phyloP scores from a whole-genome alignment of 345 rosid species.

The Euphorbia peplus region DNA sequence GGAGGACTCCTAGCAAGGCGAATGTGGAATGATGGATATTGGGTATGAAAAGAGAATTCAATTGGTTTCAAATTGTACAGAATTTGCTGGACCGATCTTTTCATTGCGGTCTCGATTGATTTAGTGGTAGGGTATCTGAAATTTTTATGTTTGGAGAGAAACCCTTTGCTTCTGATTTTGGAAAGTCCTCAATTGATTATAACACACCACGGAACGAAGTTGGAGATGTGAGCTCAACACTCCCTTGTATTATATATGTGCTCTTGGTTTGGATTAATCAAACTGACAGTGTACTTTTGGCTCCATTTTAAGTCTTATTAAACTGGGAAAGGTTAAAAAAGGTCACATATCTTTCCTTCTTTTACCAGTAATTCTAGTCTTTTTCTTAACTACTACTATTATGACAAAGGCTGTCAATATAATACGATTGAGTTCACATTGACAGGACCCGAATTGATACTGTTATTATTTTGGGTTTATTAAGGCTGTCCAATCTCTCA shows the following conservation, averaged over 20 bases:
- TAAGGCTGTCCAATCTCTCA: too few species aligned
- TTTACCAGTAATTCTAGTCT: too few species aligned
- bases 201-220: slow-evolving; percentile 18
- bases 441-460: too few species aligned
- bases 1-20: slow-evolving; percentile 58
- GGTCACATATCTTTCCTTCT: too few species aligned
- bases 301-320: too few species aligned
- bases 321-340: too few species aligned
- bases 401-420: too few species aligned
- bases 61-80: slow-evolving; percentile 27
- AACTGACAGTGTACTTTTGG: neutral
- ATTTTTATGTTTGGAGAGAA: slow-evolving; percentile 12
- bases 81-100: slow-evolving; percentile 2
- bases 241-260: slow-evolving; percentile 19
- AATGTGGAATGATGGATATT: slow-evolving; percentile 31
- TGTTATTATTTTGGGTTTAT: too few species aligned
- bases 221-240: slow-evolving; percentile 33
- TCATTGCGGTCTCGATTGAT: slow-evolving; percentile 3
- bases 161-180: slow-evolving; percentile 29
- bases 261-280: slow-evolving; percentile 15
- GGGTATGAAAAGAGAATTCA: slow-evolving; percentile 19
- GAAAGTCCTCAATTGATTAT: slow-evolving; percentile 34
- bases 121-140: neutral
- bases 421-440: too few species aligned
- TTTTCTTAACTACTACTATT: too few species aligned